phyloP scores from a whole-genome alignment of 345 rosid species.

The Salix dunnii region DNA sequence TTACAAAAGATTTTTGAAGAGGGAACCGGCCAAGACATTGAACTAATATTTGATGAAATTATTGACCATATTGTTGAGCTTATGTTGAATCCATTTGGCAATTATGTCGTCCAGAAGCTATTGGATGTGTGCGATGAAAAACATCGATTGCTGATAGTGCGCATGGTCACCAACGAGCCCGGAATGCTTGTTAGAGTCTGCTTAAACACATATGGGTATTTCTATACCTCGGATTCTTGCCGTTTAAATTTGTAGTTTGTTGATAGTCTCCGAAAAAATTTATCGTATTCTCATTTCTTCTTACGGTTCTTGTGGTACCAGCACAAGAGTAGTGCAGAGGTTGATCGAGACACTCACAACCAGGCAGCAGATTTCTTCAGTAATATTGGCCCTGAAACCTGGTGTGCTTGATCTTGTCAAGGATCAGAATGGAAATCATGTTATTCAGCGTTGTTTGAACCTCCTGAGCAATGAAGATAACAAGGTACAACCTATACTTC shows the following conservation, averaged over 20 bases:
- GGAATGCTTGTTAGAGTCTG: constrained; percentile 28
- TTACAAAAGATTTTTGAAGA: constrained; percentile 34
- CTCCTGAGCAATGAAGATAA: constrained; percentile 50
- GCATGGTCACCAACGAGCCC: constrained; percentile 20
- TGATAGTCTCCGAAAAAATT: neutral
- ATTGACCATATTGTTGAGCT: constrained; percentile 25
- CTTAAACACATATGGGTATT: constrained; percentile 36
- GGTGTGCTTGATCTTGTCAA: constrained; percentile 52
- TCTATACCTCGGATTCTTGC: neutral
- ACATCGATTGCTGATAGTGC: constrained; percentile 24
- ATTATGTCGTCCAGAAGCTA: constrained; percentile 35
- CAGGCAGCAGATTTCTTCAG: constrained; percentile 44
- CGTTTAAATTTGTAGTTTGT: neutral
- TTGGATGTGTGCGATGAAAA: constrained; percentile 33
- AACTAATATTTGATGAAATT: constrained; percentile 26
- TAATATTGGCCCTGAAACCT: constrained; percentile 45
- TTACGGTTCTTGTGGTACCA: constrained; percentile 17
- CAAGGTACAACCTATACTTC: constrained; percentile 30
- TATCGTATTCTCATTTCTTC: neutral
- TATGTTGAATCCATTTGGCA: constrained; percentile 29
- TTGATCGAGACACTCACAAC: constrained; percentile 54
- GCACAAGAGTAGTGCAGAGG: constrained; percentile 62
- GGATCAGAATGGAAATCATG: constrained; percentile 81
- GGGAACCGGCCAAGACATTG: constrained; percentile 21
- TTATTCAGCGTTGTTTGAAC: constrained; percentile 66